These are phyloP conservation scores for Glarea lozoyensis DNA, from an alignment of 495 filamentous ascomycete genomes.

Conservation along the genomic window DNA sequence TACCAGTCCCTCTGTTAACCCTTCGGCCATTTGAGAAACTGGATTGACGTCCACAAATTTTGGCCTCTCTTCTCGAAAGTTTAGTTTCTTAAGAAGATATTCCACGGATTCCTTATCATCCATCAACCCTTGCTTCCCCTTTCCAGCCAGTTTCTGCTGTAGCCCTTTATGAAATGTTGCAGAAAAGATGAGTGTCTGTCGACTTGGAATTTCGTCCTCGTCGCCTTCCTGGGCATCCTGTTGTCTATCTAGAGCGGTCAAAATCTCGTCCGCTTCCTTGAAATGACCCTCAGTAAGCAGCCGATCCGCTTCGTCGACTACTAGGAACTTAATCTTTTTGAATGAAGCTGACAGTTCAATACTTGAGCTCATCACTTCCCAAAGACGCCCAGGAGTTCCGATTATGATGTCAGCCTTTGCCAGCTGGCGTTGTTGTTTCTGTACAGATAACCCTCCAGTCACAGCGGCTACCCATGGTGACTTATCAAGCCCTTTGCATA, in stretches of 20 bases:
- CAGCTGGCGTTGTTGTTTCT: constrained; percentile 83
- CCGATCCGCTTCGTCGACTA: constrained; percentile 92
- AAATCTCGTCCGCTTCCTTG: constrained; percentile 82
- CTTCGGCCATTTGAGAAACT: constrained; percentile 71
- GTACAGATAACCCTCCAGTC: constrained; percentile 83
- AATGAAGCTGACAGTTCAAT: constrained; percentile 36
- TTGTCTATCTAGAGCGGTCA: constrained; percentile 60
- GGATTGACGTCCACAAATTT: constrained; percentile 92
- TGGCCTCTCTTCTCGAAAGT: constrained; percentile 63
- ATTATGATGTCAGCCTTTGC: constrained; percentile 75
- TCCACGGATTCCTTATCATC: constrained; percentile 73
- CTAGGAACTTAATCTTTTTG: constrained; percentile 63
- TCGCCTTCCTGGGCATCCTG: constrained; percentile 28
- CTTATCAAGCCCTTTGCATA: constrained; percentile 53
- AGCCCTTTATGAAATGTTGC: constrained; percentile 88
- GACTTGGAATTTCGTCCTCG: constrained; percentile 24
- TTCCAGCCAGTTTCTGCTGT: constrained; percentile 82
- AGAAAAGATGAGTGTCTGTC: constrained; percentile 93
- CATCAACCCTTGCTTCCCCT: constrained; percentile 44
- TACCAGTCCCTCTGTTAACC: constrained; percentile 80
- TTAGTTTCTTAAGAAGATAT: constrained; percentile 82
- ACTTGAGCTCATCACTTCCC: constrained; percentile 78
- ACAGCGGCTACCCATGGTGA: constrained; percentile 66
- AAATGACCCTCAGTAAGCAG: constrained; percentile 89
- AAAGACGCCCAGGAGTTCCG: constrained; percentile 85